These are phyloP conservation scores for Sugiyamaella floridensis DNA, from an alignment of 805 yeast species.

Conservation along the genomic window DNA sequence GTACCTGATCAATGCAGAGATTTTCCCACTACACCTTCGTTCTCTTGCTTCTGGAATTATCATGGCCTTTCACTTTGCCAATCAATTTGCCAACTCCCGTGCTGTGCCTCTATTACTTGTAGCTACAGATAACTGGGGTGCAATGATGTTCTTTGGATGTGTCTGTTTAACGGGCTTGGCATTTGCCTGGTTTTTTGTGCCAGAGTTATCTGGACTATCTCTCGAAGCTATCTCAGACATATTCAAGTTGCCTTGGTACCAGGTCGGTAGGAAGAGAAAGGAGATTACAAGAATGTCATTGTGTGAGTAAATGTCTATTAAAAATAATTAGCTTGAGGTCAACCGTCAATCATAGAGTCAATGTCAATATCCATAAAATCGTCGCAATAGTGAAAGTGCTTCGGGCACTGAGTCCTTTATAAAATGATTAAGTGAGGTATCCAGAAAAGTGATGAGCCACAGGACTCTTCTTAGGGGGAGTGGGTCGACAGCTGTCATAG, in stretches of 20 bases:
- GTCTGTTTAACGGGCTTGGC: constrained; percentile 37
- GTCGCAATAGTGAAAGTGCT: neutral
- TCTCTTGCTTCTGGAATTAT: constrained; percentile 44
- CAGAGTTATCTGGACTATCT: constrained; percentile 45
- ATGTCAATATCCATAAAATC: neutral
- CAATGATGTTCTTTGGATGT: constrained; percentile 46
- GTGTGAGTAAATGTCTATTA: no score
- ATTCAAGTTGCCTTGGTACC: constrained; percentile 50
- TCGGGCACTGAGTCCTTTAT: neutral
- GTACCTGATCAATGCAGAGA: constrained; percentile 48
- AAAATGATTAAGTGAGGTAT: neutral
- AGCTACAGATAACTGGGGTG: constrained; percentile 41
- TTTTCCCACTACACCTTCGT: constrained; percentile 46
- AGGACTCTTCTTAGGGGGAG: neutral
- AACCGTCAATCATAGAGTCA: no score
- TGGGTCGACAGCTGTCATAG: constrained; percentile 7
- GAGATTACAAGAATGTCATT: no score
- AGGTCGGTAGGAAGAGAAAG: constrained; percentile 35
- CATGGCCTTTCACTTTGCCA: constrained; percentile 51
- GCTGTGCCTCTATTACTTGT: constrained; percentile 48
- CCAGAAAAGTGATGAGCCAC: constrained; percentile 5
- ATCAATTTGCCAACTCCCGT: constrained; percentile 52
- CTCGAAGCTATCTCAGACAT: constrained; percentile 48
- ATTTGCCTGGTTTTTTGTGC: constrained; percentile 45
- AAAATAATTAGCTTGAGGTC: no score